Conservation (phyloP, 768 basidiomycete species). For the Hemileccinum impolitum region DNA sequence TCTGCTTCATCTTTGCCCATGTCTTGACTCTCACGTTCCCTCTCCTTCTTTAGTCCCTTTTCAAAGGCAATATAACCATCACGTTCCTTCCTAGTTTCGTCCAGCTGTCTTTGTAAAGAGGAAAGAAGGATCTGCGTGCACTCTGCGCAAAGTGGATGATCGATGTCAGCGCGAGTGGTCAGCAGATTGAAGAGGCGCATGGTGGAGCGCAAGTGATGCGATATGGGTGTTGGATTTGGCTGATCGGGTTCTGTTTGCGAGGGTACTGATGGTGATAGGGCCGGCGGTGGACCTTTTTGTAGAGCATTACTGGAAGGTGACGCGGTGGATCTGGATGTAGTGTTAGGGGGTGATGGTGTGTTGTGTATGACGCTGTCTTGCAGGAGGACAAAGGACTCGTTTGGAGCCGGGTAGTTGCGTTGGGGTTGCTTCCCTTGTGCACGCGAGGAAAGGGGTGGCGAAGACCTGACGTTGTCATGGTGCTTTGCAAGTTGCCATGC, state of each 20-base stretch:
- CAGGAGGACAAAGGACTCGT: constrained; percentile 88
- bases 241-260: constrained; percentile 49
- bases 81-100: constrained; percentile 87
- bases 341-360: constrained; percentile 55
- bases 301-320: constrained; percentile 33
- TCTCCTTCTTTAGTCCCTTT: constrained; percentile 79
- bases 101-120: constrained; percentile 74
- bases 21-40: constrained; percentile 65
- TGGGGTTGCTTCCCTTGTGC: constrained; percentile 61
- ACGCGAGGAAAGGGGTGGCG: constrained; percentile 47
- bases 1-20: constrained; percentile 62
- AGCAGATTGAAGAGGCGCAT: constrained; percentile 72
- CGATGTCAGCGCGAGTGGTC: constrained; percentile 74
- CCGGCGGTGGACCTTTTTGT: constrained; percentile 24
- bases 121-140: constrained; percentile 82
- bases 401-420: constrained; percentile 54
- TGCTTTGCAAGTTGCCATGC: constrained; percentile 62
- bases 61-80: constrained; percentile 95
- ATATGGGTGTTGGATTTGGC: constrained; percentile 67
- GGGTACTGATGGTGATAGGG: constrained; percentile 24
- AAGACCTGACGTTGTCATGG: constrained; percentile 29
- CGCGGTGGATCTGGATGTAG: constrained; percentile 42
- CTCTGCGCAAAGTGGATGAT: constrained; percentile 93
- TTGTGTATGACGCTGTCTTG: constrained; percentile 77
- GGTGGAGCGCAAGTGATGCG: constrained; percentile 74